Evolutionary conservation across 345 rosid genomes (phyloP).

Genomic region (Eucalyptus urophylla): DNA sequence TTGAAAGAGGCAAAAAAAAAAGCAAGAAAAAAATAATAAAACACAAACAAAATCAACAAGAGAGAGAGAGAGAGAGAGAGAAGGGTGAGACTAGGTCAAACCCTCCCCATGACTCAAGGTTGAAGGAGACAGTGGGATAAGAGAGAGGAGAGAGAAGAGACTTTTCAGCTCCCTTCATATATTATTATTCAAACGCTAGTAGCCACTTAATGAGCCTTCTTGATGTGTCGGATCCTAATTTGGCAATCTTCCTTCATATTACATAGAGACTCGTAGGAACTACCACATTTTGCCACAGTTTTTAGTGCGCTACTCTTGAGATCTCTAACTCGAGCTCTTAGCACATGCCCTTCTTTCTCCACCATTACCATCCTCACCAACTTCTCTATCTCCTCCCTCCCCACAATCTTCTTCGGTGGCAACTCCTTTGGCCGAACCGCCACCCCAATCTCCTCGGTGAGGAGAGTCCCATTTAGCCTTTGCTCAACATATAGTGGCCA

Average conservation of each 20-base stretch:
- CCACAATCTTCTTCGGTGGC: slow-evolving; percentile 1
- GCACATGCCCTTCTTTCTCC: slow-evolving; percentile 18
- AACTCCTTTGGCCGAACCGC: slow-evolving; percentile 12
- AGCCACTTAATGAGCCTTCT: background rate
- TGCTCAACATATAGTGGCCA: slow-evolving; percentile 55
- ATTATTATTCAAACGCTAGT: no score
- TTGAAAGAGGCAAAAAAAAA: no score
- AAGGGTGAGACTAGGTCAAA: no score
- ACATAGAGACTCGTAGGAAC: slow-evolving; percentile 6
- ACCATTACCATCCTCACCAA: slow-evolving; percentile 31
- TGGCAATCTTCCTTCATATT: background rate
- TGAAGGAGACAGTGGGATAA: no score
- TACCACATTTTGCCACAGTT: slow-evolving; percentile 8
- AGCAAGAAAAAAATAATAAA: no score
- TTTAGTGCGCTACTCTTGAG: slow-evolving; percentile 6
- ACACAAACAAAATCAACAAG: no score
- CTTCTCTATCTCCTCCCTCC: slow-evolving; percentile 29
- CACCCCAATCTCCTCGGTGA: slow-evolving; percentile 28
- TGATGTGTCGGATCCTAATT: background rate
- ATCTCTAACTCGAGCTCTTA: slow-evolving; percentile 23
- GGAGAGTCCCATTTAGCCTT: slow-evolving; percentile 30
- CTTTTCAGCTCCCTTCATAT: no score
- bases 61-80: no score
- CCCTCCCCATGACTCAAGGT: no score
- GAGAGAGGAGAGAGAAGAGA: no score